These are phyloP conservation scores for Skeletonema marinoi DNA, from an alignment of 108 stramenopile species.

Conservation along the genomic window DNA sequence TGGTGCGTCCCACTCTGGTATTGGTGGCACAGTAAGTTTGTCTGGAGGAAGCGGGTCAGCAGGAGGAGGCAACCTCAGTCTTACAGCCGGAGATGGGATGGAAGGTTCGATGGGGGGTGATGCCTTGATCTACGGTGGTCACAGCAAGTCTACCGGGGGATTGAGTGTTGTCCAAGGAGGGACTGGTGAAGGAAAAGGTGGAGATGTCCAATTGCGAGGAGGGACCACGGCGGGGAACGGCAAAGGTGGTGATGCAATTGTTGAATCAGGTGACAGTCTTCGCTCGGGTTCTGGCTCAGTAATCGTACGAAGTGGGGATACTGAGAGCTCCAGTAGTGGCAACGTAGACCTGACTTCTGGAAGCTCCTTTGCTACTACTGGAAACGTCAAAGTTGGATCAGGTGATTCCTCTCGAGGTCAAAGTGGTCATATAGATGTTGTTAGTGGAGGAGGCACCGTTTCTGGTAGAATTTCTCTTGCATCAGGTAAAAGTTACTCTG, in stretches of 20 bases:
- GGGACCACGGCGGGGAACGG: neutral
- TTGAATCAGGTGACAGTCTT: constrained; percentile 1
- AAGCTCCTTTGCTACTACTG: constrained; percentile 2
- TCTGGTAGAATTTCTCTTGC: constrained; percentile 20
- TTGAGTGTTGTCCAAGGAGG: constrained; percentile 17
- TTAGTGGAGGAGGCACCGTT: neutral
- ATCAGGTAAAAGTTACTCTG: constrained; percentile 13
- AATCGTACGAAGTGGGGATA: constrained; percentile 2
- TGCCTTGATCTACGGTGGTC: constrained; percentile 11
- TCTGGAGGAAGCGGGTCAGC: constrained; percentile 13
- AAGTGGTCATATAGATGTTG: neutral
- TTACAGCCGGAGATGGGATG: constrained; percentile 25
- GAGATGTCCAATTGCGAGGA: constrained; percentile 27
- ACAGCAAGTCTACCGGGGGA: constrained; percentile 22
- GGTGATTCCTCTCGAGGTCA: neutral
- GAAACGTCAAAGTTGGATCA: constrained; percentile 18
- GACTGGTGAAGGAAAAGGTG: constrained; percentile 5
- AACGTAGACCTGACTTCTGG: constrained; percentile 12
- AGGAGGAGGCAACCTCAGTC: constrained; percentile 21
- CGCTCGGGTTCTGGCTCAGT: constrained; percentile 5
- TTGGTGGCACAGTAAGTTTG: constrained; percentile 28
- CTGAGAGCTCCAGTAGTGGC: constrained; percentile 1
- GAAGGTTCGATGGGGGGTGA: constrained; percentile 8
- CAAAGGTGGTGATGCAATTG: neutral
- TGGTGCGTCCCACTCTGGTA: constrained; percentile 32